Evolutionary conservation across 2,329 filamentous ascomycete species (phyloP).

Genomic region (Aschersonia sp.): DNA sequence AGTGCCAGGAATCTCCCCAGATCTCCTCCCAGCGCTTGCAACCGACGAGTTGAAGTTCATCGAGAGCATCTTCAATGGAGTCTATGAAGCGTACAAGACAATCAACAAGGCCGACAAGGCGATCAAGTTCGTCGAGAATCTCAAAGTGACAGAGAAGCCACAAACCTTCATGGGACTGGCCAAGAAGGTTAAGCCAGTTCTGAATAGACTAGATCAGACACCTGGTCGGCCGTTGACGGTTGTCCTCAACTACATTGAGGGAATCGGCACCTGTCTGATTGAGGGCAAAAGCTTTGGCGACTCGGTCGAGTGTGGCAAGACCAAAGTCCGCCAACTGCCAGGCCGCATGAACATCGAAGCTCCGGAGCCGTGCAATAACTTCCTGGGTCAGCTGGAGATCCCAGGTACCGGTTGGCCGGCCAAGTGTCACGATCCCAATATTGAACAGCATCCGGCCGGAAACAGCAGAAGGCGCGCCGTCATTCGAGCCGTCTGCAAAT

Average conservation of each 20-base stretch:
- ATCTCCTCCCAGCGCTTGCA: too few relatives aligned
- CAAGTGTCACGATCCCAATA: background rate
- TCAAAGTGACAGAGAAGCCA: too few relatives aligned
- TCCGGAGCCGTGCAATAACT: background rate
- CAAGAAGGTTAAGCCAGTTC: too few relatives aligned
- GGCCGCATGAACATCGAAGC: background rate
- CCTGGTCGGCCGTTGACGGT: background rate
- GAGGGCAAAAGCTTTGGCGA: background rate
- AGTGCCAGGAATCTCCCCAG: too few relatives aligned
- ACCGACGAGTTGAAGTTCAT: too few relatives aligned
- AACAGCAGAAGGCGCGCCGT: background rate
- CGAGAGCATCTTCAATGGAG: too few relatives aligned
- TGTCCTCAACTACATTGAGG: background rate
- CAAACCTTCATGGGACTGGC: too few relatives aligned
- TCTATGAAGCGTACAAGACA: too few relatives aligned
- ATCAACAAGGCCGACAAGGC: too few relatives aligned
- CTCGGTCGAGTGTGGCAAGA: background rate
- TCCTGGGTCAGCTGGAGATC: background rate
- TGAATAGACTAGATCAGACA: background rate
- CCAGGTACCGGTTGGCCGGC: background rate
- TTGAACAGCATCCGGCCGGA: background rate
- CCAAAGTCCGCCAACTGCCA: background rate
- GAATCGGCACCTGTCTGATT: background rate
- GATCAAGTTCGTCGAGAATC: too few relatives aligned
- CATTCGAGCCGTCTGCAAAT: background rate